Percentiles rank a stretch among this genome's conserved stretches.
phyloP scores from a whole-genome alignment of 257 asterid species.

The Solanum chmielewskii region DNA sequence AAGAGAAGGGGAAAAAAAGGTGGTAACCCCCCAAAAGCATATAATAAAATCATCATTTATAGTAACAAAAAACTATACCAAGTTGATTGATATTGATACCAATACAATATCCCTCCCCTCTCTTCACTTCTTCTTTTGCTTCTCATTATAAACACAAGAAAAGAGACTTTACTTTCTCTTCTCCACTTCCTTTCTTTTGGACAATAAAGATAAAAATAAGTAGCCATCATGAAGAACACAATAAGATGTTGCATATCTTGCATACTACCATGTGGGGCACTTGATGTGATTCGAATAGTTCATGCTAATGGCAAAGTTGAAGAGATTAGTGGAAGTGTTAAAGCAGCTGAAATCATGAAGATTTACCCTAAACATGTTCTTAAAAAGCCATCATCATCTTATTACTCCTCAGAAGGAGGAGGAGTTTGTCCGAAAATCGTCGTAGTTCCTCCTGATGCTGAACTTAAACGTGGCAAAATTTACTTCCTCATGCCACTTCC shows the following conservation, averaged over 20 bases:
- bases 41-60: constrained; percentile 18
- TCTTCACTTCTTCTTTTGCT: background rate
- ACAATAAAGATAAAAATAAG: background rate
- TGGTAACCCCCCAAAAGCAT: constrained; percentile 6
- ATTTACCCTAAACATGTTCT: constrained; percentile 78
- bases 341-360: constrained; percentile 71
- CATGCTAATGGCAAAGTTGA: constrained; percentile 81
- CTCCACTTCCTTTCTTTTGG: background rate
- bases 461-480: constrained; percentile 83
- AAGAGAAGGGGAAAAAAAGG: background rate
- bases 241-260: constrained; percentile 97
- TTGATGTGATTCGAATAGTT: constrained; percentile 86
- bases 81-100: constrained; percentile 1
- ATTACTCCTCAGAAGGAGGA: constrained; percentile 26
- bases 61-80: background rate
- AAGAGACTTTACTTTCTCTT: constrained; percentile 13
- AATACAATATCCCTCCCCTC: background rate
- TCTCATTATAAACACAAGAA: constrained; percentile 3
- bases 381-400: constrained; percentile 59
- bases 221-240: constrained; percentile 42
- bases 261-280: constrained; percentile 96
- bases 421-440: constrained; percentile 50
- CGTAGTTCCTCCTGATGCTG: constrained; percentile 67
- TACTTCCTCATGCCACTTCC: constrained; percentile 83
- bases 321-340: constrained; percentile 55